Conservation (phyloP, 441 rosid species). For the Bocquillonia castaneifolia region DNA sequence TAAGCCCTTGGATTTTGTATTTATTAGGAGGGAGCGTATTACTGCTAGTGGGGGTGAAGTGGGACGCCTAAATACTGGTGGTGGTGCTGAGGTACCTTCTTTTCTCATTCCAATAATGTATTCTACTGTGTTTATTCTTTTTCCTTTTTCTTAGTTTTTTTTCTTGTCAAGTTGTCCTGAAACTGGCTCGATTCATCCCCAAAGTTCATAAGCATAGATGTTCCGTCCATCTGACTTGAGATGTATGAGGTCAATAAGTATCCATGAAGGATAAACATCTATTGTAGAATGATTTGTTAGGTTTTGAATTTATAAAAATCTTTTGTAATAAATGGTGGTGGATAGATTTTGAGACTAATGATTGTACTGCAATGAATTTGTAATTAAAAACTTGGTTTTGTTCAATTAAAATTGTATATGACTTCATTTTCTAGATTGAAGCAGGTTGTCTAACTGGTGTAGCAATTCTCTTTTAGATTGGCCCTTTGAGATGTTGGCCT, state of each 20-base stretch:
- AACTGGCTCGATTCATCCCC: neutral
- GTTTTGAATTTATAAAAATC: neutral
- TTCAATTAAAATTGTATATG: neutral
- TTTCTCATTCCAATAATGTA: conserved; percentile 10
- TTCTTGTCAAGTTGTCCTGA: neutral
- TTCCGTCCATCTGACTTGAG: neutral
- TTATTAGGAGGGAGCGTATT: conserved; percentile 74
- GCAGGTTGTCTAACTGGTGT: conserved; percentile 28
- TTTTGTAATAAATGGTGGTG: neutral
- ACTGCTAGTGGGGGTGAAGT: conserved; percentile 99
- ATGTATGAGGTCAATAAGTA: neutral
- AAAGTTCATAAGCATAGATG: neutral
- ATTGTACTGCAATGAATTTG: neutral
- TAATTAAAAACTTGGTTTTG: neutral
- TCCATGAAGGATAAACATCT: neutral
- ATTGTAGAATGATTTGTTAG: neutral
- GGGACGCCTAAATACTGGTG: conserved; percentile 92
- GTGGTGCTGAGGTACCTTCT: conserved; percentile 83
- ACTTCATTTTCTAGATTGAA: conserved; percentile 13
- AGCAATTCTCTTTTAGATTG: conserved; percentile 55
- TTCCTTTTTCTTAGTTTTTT: neutral
- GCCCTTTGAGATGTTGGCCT: conserved; percentile 99
- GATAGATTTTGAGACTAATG: neutral
- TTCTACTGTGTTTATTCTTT: too few relatives aligned
- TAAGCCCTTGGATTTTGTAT: conserved; percentile 19